These are phyloP conservation scores for Eucalyptus regnans DNA, from an alignment of 345 rosid species.

Conservation along the genomic window DNA sequence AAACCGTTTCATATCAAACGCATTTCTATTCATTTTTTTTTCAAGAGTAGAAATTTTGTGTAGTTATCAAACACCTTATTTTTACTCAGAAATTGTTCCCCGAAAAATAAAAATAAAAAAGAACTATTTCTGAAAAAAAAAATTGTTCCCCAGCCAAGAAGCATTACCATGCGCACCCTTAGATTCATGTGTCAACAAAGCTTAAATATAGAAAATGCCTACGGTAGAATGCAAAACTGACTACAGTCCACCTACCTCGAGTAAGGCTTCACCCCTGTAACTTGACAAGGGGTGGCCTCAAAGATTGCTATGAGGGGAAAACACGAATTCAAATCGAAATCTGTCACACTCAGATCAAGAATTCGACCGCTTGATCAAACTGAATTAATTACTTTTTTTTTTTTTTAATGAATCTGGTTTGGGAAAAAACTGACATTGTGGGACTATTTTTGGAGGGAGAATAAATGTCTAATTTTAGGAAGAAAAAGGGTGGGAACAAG, in stretches of 20 bases:
- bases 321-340: not conserved
- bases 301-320: not conserved
- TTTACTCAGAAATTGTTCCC: too few species aligned
- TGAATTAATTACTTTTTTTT: not conserved
- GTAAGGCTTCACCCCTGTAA: not conserved
- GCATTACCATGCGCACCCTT: too few species aligned
- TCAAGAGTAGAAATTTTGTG: too few species aligned
- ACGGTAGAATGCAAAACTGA: not conserved
- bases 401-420: fast-evolving
- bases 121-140: too few species aligned
- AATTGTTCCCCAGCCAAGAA: too few species aligned
- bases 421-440: not conserved
- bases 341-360: fast-evolving
- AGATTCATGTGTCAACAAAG: too few species aligned
- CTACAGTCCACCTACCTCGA: fast-evolving
- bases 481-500: not conserved
- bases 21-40: too few species aligned
- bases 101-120: too few species aligned
- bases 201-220: not conserved
- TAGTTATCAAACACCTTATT: too few species aligned
- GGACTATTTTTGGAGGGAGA: not conserved
- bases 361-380: fast-evolving
- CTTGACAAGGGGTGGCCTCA: not conserved
- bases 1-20: too few species aligned
- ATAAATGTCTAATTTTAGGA: not conserved